Conservation (phyloP, 495 filamentous ascomycete genomes). For the Penicillium samsonianum region DNA sequence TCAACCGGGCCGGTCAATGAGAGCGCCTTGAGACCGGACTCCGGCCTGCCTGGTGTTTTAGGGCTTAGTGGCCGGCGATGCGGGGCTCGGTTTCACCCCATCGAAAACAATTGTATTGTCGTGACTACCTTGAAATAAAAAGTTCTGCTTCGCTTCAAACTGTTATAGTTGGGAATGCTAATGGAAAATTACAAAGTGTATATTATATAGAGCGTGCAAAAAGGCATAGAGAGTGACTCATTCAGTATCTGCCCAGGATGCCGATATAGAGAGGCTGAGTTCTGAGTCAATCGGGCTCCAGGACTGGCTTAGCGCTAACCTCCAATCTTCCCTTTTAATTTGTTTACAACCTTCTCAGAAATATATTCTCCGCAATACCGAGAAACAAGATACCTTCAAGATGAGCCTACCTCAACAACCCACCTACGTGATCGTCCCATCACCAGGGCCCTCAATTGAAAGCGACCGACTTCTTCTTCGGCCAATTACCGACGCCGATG, state of each 20-base stretch:
- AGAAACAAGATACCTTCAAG: not conserved
- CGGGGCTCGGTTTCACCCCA: not conserved
- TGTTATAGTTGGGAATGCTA: not conserved
- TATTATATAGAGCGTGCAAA: not conserved
- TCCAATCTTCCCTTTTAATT: not conserved
- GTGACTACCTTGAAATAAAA: not conserved
- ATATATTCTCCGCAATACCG: not conserved
- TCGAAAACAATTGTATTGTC: not conserved
- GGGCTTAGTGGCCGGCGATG: not conserved
- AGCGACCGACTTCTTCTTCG: constrained; percentile 25
- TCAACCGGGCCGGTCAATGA: not conserved
- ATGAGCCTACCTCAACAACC: constrained; percentile 19
- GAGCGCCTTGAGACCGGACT: not conserved
- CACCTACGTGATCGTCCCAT: constrained; percentile 17
- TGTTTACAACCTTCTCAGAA: not conserved
- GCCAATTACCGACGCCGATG: constrained; percentile 20
- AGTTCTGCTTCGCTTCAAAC: too few relatives aligned
- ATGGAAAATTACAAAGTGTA: not conserved
- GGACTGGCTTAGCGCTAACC: constrained; percentile 9
- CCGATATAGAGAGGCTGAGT: not conserved
- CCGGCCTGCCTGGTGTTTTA: not conserved
- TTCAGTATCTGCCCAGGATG: not conserved
- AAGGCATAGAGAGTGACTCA: not conserved
- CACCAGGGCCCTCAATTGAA: constrained; percentile 16
- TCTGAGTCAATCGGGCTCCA: constrained; percentile 10